A percentile compares a stretch with the other conserved stretches of the same genome.
Conservation (phyloP, 345 rosid genomes). For the Psidium guajava region DNA sequence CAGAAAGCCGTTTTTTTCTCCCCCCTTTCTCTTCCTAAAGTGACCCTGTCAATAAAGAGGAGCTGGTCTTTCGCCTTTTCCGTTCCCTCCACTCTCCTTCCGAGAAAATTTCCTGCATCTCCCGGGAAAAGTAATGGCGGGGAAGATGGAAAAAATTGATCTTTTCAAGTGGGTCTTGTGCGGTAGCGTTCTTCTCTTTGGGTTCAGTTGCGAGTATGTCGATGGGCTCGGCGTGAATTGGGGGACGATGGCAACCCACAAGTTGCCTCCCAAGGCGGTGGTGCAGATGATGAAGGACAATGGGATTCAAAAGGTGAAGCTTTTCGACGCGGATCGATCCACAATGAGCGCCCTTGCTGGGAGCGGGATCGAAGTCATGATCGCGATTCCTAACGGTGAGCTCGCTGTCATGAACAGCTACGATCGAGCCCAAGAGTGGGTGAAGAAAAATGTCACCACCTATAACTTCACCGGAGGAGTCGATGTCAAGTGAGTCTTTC, state of each 20-base stretch:
- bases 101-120: slow-evolving; percentile 7
- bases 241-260: slow-evolving; percentile 32
- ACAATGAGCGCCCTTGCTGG: slow-evolving; percentile 23
- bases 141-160: not conserved
- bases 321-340: slow-evolving; percentile 25
- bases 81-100: not conserved
- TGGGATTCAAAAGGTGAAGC: slow-evolving; percentile 24
- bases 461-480: slow-evolving; percentile 8
- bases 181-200: not conserved
- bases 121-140: not conserved
- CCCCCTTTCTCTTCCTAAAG: not conserved
- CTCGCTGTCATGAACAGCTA: slow-evolving; percentile 3
- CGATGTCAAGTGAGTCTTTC: slow-evolving; percentile 5
- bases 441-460: slow-evolving; percentile 6
- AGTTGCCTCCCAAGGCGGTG: slow-evolving; percentile 18
- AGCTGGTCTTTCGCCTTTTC: not conserved
- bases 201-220: not conserved
- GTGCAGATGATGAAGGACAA: slow-evolving; percentile 28
- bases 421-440: slow-evolving; percentile 10
- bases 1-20: not conserved
- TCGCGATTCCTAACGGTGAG: slow-evolving; percentile 15
- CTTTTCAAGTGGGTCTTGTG: not conserved
- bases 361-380: slow-evolving; percentile 33
- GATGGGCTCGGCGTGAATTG: slow-evolving; percentile 24
- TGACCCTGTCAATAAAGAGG: not conserved